Base-by-base conservation (phyloP, 2,329 filamentous ascomycete species). In the Septoria linicola region DNA sequence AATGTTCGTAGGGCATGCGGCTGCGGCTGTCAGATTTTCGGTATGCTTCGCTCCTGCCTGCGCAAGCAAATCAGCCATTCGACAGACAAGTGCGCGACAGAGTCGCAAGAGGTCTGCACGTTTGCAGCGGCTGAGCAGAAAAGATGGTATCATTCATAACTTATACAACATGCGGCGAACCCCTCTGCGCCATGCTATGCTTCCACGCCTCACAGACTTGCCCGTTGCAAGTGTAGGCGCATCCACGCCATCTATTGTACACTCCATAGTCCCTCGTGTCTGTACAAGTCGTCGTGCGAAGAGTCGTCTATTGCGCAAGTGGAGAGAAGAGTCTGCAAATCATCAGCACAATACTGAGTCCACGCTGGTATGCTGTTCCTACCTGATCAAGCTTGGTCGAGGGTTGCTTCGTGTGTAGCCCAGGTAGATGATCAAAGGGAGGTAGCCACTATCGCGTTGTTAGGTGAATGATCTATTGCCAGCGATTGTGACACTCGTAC, bases 371-470 rank as follows among this genome's bases (percentile, higher is more conserved):
- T 10, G 5, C 40, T 53, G 32, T 34, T 32, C 21, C 11, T 50
- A 87, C 84, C 83, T 82, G 75, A 88, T 86, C 63, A 88, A 70
- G 39, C 89, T 85, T 49, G 93, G 93, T 70, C 88, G 84, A 34
- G 93, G 93, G 72, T 92, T 87, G 78, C 91, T 97, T 72, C 88
- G 87, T 49, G 92, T 95, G 78, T 96, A 97, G 64, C 92, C 93
- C 66, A 99, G 86, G 74, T 97, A 99, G 72, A 99, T 81, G 71
- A 99, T 95, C 73, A 99, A 75, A 65, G 93, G 93, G 53, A 99
- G 83, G 74, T 97, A 99, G 72, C 93, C 93, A 79, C 89, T 95
- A 65, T 25, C 13, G 8, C 2, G n/a, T 35, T 40, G 40, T 62
- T 47, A 42, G 67, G 36, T 45, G 13, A 5, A 19, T 41, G 31